Evolutionary conservation across 2,329 filamentous ascomycete genomes (phyloP), one percentile per base, ranked within the genome.

Genomic region (Ophiostoma sp.): DNA sequence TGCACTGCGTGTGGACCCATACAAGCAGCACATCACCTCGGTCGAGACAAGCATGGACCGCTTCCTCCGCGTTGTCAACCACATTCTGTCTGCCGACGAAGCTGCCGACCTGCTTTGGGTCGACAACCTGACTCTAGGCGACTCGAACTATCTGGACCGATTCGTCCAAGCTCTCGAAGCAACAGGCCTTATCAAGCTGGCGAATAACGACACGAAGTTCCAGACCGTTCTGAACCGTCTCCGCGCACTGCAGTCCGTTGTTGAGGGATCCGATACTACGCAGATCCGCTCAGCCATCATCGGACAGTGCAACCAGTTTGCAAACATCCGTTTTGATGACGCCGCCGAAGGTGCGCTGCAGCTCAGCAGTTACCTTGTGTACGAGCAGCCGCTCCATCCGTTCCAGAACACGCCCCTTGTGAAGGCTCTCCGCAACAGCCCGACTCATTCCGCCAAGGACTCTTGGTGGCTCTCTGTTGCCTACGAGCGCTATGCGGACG

Each of bases 341-440:
- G 12, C 38, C 9, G 5, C 45, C 36, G 45, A 64, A 9, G 4
- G 40, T 6, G 18, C 11, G n/a, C 27, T 27, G 27, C 60, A 40
- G 38, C 41, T 40, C 16, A 52, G 16, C 65, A 58, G 11, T 9
- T 60, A 52, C 2, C 47, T 69, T 9, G 66, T 69, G 55, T 63
- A 64, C 70, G 70, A 75, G 65, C 78, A 86, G 79, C 83, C 86
- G 2, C 75, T 88, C 8, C 85, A 89, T 72, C 82, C 86, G 12
- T 76, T 89, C 18, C 82, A 85, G 70, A 89, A 89, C 72, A 80
- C 81, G 2, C 79, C 81, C 2, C 75, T 87, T n/a, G 76, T 84
- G 2, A 77, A 79, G 5, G 73, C 86, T 3, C 74, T 86, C 8
- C 16, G 38, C 3, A 44, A 3, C n/a, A 9, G 27, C 14, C 18